Base-by-base conservation (phyloP, 805 yeast genomes). In the Yarrowia bubula region DNA sequence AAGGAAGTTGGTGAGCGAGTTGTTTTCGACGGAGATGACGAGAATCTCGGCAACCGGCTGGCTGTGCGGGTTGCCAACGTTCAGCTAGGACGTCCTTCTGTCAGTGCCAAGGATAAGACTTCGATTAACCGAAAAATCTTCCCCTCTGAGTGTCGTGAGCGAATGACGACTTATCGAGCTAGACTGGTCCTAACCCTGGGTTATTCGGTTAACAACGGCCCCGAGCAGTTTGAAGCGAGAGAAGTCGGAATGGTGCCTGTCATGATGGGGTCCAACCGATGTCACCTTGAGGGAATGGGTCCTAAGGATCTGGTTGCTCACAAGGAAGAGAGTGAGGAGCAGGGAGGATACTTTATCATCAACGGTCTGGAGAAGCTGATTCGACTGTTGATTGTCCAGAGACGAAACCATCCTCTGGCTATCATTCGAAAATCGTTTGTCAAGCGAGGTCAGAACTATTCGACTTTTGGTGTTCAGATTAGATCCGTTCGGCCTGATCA, bases 391-490 rank as follows among this genome's bases (percentile, higher is more conserved):
- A 91, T 95, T 80, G 98, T 95, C 17, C 99, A 93, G 79, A 87
- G 98, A 76, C 85, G 99, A 77, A 95, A 95, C 76, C 98, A 92
- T 75, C 96, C 98, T 28, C 91, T 95, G 97, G 98, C 98, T 11
- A 86, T 95, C 72, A 88, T 92, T 67, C 90, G 99, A 79, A 96
- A 97, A 38, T 89, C 96, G 10, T 95, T 93, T 74, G 88, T 87
- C 60, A 92, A 92, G 79, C 88, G 99, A 83, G 99, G 99, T 73
- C 88, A 93, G 7, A 78, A 90, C 8, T 95, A 95, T 78, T 81
- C 97, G 44, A 86, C 86, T 67, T 95, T 78, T 71, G 99, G 99
- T 86, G 86, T 95, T 68, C 98, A 92, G 79, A 88, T 95, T 68
- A 86, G 99, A 79, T 85, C 88, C 68, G 98, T 92, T 2, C 86